Percentiles rank a stretch among this genome's conserved stretches.
These are phyloP conservation scores for Clitoria ternatea DNA, from an alignment of 306 rosid genomes.

Conservation along the genomic window DNA sequence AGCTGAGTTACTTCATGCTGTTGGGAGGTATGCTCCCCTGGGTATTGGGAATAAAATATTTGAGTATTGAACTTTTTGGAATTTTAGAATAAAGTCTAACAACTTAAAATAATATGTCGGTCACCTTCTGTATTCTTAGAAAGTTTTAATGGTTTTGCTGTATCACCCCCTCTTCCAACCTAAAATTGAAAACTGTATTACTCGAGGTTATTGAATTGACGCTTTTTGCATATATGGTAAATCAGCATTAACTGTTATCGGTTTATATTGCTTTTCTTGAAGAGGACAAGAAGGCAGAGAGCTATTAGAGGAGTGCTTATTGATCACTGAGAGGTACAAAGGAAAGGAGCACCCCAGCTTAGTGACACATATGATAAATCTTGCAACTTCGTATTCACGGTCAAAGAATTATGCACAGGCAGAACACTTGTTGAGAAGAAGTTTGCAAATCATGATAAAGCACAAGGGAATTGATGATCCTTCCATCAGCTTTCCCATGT, in stretches of 20 bases:
- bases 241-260: slow-evolving; percentile 12
- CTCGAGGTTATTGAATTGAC: not conserved
- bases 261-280: slow-evolving; percentile 20
- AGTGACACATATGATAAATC: slow-evolving; percentile 68
- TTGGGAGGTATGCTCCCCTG: slow-evolving; percentile 61
- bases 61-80: not conserved
- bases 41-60: slow-evolving; percentile 1
- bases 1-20: slow-evolving; percentile 77
- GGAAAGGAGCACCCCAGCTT: slow-evolving; percentile 77
- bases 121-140: not conserved
- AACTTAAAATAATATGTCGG: not conserved
- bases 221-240: not conserved
- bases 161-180: not conserved
- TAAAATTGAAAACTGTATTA: no score
- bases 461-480: slow-evolving; percentile 57
- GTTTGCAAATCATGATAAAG: slow-evolving; percentile 60
- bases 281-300: slow-evolving; percentile 89
- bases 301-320: slow-evolving; percentile 71
- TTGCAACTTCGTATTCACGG: slow-evolving; percentile 73
- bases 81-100: not conserved
- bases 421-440: slow-evolving; percentile 64
- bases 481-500: slow-evolving; percentile 76
- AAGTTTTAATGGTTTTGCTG: slow-evolving; percentile 1
- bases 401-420: slow-evolving; percentile 72
- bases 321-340: slow-evolving; percentile 56